Base-by-base conservation (phyloP, 2,329 filamentous ascomycete genomes). In the Aspergillus brasiliensis region DNA sequence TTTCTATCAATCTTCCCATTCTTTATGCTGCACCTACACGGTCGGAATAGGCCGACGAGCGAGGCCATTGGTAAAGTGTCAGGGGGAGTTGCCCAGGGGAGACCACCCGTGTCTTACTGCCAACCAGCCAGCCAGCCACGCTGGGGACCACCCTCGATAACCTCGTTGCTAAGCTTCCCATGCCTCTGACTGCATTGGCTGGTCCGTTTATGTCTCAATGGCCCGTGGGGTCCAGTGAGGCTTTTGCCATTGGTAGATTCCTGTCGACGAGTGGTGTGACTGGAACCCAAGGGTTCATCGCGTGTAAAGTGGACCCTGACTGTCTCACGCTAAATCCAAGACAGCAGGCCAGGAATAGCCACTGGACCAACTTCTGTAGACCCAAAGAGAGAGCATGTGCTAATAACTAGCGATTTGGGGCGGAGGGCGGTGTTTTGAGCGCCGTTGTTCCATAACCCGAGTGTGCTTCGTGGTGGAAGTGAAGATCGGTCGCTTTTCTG, bases 141-240 rank as follows among this genome's bases (percentile, higher is more conserved):
- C n/a, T n/a, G n/a, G 3, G 7, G 31, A 23, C 38, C 17, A 23
- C 34, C 31, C n/a, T 10, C 52, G 40, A 55, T 55, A 55, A 55
- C 52, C 52, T 55, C 51, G 31, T 25, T 28, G 52, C 52, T 46
- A 55, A 55, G 52, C 52, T 55, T 55, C 52, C 37, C 40, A 55
- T 27, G 38, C 21, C 38, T 27, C 40, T 46, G 52, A 55, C 8
- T 42, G 40, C 38, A 55, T 38, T n/a, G 38, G 42, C 5, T 28
- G 8, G 8, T 21, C 25, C n/a, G 40, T 27, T 34, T 19, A 31
- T 44, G 52, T 38, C 38, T 31, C 38, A 23, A 55, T 55, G 52
- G 52, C 52, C 52, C 52, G 52, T 55, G 52, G 52, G 52, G 52
- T 38, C 52, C 31, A 55, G 38, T 17, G 11, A 44, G 52, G 40